Conservation (phyloP, 2,329 filamentous ascomycete species). For the Talaromyces funiculosus region DNA sequence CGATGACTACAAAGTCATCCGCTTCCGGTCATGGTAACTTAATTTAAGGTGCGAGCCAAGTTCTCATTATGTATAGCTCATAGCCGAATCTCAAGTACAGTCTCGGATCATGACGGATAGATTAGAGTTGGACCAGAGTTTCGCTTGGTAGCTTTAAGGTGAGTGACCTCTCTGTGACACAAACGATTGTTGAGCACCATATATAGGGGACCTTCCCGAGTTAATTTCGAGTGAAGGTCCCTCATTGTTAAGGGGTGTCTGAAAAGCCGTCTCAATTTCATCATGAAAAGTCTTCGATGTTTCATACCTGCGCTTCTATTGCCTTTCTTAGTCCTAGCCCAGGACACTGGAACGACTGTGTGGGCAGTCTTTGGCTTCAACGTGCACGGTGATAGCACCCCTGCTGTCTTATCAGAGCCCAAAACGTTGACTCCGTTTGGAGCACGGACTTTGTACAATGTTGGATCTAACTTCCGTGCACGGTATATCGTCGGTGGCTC, state of each 20-base stretch:
- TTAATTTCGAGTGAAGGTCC: background rate
- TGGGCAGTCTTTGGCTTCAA: conserved; percentile 51
- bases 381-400: conserved; percentile 52
- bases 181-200: background rate
- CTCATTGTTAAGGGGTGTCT: background rate
- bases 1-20: background rate
- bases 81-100: background rate
- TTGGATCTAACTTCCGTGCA: conserved; percentile 48
- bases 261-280: background rate
- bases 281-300: background rate
- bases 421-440: conserved; percentile 48
- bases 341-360: conserved; percentile 29
- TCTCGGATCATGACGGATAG: conserved; percentile 12
- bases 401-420: conserved; percentile 33
- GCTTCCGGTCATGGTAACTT: background rate
- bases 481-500: conserved; percentile 44
- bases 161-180: conserved; percentile 13
- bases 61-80: background rate
- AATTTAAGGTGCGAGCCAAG: background rate
- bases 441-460: conserved; percentile 48
- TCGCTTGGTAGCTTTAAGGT: background rate
- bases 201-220: background rate
- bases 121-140: conserved; percentile 6
- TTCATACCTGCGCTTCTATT: conserved; percentile 5
- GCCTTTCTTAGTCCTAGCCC: conserved; percentile 19